Percentiles rank a stretch among this genome's conserved stretches.
Evolutionary conservation across 257 asterid species (phyloP).

Genomic region (Echium plantagineum): DNA sequence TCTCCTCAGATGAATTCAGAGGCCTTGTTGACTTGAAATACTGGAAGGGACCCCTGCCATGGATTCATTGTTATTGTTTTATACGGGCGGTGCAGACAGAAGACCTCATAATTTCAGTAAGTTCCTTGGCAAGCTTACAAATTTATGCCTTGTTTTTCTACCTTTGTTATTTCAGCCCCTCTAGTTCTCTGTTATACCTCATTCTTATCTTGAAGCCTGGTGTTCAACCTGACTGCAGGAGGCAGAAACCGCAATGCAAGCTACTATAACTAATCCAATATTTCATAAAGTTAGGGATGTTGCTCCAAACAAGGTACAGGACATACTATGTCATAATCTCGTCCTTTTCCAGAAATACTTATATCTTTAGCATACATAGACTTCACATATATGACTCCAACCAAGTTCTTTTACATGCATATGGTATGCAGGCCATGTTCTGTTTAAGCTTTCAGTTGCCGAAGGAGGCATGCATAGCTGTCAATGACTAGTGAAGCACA

Average conservation of each 20-base stretch:
- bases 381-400: too few species aligned
- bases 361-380: not conserved
- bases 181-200: not conserved
- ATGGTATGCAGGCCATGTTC: slow-evolving; percentile 63
- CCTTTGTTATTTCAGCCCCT: not conserved
- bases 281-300: slow-evolving; percentile 79
- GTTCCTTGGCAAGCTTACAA: slow-evolving; percentile 14
- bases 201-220: not conserved
- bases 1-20: slow-evolving; percentile 54
- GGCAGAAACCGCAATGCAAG: slow-evolving; percentile 73
- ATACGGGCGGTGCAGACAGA: slow-evolving; percentile 58
- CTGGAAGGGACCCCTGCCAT: slow-evolving; percentile 81
- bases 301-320: slow-evolving; percentile 82
- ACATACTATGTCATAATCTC: not conserved
- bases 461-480: slow-evolving; percentile 47
- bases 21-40: slow-evolving; percentile 43
- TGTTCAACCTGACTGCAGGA: slow-evolving; percentile 23
- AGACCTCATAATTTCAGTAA: slow-evolving; percentile 47
- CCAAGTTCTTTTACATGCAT: not conserved
- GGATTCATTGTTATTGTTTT: slow-evolving; percentile 96
- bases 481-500: too few species aligned
- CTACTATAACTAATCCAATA: slow-evolving; percentile 39
- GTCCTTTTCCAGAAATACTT: not conserved
- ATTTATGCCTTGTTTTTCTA: slow-evolving; percentile 1
- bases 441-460: slow-evolving; percentile 89